Conservation (phyloP, 2,329 filamentous ascomycete genomes). For the Ophiostoma angusticollis region DNA sequence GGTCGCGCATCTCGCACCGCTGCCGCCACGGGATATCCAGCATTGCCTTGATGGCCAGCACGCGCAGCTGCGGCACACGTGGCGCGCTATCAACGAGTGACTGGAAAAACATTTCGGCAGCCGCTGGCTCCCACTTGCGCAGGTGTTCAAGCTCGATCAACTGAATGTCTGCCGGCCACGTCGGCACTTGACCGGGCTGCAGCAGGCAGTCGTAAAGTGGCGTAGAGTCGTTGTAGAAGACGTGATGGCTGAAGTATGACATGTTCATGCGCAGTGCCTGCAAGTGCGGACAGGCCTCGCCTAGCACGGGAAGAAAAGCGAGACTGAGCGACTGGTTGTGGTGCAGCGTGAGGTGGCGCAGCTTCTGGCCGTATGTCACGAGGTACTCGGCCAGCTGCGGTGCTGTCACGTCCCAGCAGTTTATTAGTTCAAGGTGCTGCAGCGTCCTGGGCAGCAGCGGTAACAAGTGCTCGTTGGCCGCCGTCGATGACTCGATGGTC, state of each 20-base stretch:
- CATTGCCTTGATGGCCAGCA: slow-evolving; percentile 62
- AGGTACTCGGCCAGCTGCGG: slow-evolving; percentile 54
- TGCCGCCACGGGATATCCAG: slow-evolving; percentile 72
- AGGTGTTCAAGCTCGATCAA: slow-evolving; percentile 64
- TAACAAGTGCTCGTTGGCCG: slow-evolving; percentile 57
- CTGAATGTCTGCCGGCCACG: slow-evolving; percentile 63
- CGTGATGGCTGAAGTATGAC: slow-evolving; percentile 60
- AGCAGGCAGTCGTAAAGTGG: slow-evolving; percentile 63
- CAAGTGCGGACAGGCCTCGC: slow-evolving; percentile 55
- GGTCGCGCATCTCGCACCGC: slow-evolving; percentile 63
- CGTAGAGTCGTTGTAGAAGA: slow-evolving; percentile 56
- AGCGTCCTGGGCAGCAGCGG: slow-evolving; percentile 54
- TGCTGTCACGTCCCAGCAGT: slow-evolving; percentile 64
- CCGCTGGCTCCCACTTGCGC: slow-evolving; percentile 56
- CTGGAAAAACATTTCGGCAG: slow-evolving; percentile 64
- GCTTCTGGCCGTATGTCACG: slow-evolving; percentile 48
- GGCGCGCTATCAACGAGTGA: slow-evolving; percentile 63
- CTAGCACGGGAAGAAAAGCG: slow-evolving; percentile 57
- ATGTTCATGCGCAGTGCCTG: slow-evolving; percentile 64
- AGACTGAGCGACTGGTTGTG: slow-evolving; percentile 72
- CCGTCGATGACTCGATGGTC: slow-evolving; percentile 60
- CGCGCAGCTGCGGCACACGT: slow-evolving; percentile 52
- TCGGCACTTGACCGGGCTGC: slow-evolving; percentile 50
- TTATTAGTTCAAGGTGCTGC: slow-evolving; percentile 57
- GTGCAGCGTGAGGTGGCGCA: slow-evolving; percentile 56